Conservation (phyloP, 2,329 filamentous ascomycete genomes). For the Cryoendolithus antarcticus region DNA sequence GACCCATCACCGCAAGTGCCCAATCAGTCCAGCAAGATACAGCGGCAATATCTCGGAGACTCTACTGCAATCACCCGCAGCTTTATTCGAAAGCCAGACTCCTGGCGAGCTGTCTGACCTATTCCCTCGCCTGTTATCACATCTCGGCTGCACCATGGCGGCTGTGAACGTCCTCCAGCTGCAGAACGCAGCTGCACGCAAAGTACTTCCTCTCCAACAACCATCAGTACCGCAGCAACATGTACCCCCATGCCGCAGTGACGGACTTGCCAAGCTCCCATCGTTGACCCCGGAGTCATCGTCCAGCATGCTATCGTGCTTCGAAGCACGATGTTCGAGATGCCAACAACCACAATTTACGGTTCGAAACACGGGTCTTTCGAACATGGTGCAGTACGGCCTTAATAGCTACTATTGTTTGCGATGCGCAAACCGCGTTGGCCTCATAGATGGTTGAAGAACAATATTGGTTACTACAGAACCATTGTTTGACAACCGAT, state of each 20-base stretch:
- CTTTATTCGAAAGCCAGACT: too few species aligned
- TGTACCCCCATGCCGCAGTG: conserved; percentile 20
- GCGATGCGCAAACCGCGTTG: conserved; percentile 24
- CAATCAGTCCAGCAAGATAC: too few species aligned
- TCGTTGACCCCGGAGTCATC: too few species aligned
- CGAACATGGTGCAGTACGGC: conserved; percentile 26
- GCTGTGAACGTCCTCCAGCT: conserved; percentile 18
- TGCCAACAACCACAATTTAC: conserved; percentile 24
- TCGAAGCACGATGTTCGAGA: conserved; percentile 23
- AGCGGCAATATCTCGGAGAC: too few species aligned
- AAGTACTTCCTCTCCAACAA: conserved; percentile 13
- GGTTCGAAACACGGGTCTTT: conserved; percentile 20
- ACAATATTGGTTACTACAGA: too few species aligned
- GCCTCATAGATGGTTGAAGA: conserved; percentile 20
- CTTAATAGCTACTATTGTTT: conserved; percentile 27
- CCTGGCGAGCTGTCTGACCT: too few species aligned
- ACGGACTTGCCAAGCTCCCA: too few species aligned
- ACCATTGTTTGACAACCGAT: too few species aligned
- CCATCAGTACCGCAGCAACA: conserved; percentile 20
- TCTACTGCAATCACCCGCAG: too few species aligned
- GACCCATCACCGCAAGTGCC: too few species aligned
- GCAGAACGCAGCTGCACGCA: conserved; percentile 21
- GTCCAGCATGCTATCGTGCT: conserved; percentile 10
- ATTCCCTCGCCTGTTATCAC: too few species aligned
- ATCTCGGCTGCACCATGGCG: too few species aligned